Conservation (phyloP, 1,139 yeast species). For the Magnusiomyces suaveolens region DNA sequence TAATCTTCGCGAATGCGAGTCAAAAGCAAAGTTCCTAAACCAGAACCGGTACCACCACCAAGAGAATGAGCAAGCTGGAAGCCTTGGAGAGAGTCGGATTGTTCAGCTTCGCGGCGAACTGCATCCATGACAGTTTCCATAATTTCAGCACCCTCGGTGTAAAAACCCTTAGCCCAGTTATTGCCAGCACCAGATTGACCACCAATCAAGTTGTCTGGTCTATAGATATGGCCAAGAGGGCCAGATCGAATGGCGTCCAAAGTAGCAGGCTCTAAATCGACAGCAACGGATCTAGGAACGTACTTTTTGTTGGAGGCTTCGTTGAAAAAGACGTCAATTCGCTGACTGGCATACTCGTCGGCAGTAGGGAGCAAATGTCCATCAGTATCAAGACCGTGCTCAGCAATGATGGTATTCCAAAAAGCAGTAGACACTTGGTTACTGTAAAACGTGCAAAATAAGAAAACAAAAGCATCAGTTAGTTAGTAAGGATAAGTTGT, state of each 20-base stretch:
- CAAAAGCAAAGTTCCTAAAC: constrained; percentile 37
- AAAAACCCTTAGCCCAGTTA: constrained; percentile 42
- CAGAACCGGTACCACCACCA: too few relatives aligned
- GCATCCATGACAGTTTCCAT: constrained; percentile 40
- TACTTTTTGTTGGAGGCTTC: constrained; percentile 35
- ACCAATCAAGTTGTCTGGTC: constrained; percentile 39
- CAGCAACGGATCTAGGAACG: constrained; percentile 40
- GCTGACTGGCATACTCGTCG: constrained; percentile 1
- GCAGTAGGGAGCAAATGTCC: constrained; percentile 33
- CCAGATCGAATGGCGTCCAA: constrained; percentile 38
- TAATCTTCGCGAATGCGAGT: constrained; percentile 37
- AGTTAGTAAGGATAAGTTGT: too few relatives aligned
- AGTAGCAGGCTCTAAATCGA: constrained; percentile 41
- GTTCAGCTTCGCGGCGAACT: constrained; percentile 39
- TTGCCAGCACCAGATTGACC: constrained; percentile 42
- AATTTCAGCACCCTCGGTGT: constrained; percentile 41
- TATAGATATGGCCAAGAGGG: constrained; percentile 35
- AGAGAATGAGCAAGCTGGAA: constrained; percentile 41
- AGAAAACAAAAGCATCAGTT: too few relatives aligned
- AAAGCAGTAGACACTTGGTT: constrained; percentile 63
- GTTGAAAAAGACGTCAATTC: constrained; percentile 26
- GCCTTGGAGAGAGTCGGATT: constrained; percentile 39
- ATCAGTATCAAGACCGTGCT: constrained; percentile 51
- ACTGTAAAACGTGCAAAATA: constrained; percentile 28
- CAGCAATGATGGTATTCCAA: constrained; percentile 60